Conservation (phyloP, 768 basidiomycete genomes). For the Lactifluus subvellereus region DNA sequence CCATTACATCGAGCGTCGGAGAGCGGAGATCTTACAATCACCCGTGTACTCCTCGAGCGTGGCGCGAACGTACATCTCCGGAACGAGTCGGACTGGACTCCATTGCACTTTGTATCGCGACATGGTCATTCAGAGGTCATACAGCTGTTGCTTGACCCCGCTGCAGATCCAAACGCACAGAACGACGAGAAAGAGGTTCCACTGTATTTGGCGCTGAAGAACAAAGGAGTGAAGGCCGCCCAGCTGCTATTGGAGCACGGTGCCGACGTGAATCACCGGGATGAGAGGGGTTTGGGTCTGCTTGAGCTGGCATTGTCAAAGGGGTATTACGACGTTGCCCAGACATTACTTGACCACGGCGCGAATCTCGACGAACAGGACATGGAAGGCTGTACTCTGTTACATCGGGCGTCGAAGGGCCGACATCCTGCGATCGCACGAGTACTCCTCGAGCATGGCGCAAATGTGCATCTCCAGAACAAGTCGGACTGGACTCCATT, state of each 20-base stretch:
- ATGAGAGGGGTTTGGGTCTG: too few species aligned
- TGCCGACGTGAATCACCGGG: too few species aligned
- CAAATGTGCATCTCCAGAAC: neutral
- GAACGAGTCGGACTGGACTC: neutral
- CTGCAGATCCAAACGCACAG: neutral
- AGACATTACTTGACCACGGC: too few species aligned
- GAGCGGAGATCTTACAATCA: neutral
- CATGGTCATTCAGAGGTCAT: neutral
- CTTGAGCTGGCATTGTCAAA: too few species aligned
- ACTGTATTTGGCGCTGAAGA: too few species aligned
- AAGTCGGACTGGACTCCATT: neutral
- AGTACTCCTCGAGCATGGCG: neutral
- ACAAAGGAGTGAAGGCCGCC: too few species aligned
- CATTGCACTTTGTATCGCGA: neutral
- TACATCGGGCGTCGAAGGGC: neutral
- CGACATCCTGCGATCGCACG: neutral
- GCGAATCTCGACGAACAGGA: too few species aligned
- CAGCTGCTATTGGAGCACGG: too few species aligned
- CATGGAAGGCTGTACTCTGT: too few species aligned
- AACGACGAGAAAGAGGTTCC: neutral
- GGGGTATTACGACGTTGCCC: too few species aligned
- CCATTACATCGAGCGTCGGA: too few species aligned
- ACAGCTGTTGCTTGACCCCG: neutral
- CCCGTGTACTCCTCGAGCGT: neutral
- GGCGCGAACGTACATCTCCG: neutral